Conservation (phyloP, 257 asterid species). For the Nyctanthes arbortristis region DNA sequence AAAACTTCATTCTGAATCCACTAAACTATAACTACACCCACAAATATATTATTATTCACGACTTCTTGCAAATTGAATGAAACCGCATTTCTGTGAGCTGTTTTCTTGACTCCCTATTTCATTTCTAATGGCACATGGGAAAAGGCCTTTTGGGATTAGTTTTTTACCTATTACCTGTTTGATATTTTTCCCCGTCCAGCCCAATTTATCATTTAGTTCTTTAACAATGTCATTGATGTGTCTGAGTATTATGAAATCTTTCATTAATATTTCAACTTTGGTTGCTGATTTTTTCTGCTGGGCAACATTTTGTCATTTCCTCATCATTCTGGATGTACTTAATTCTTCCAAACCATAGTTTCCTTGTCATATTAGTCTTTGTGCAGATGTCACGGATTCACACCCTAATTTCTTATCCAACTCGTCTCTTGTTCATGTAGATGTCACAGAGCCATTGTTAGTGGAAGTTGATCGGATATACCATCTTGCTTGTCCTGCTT, state of each 20-base stretch:
- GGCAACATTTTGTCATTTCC: background rate
- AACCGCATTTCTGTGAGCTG: background rate
- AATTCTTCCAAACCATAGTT: background rate
- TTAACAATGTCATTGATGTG: background rate
- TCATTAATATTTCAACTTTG: background rate
- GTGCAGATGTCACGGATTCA: too few species aligned
- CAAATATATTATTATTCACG: too few species aligned
- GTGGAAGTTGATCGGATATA: constrained; percentile 93
- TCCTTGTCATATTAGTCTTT: too few species aligned
- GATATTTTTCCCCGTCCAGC: background rate
- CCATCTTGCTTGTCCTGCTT: constrained; percentile 99
- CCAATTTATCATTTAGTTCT: background rate
- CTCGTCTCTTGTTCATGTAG: constrained; percentile 36
- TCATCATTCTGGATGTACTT: background rate
- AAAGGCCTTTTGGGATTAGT: background rate
- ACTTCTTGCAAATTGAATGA: too few species aligned
- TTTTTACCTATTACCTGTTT: background rate
- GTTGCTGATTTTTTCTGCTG: background rate
- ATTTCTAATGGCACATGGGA: background rate
- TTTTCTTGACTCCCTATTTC: background rate
- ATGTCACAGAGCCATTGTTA: constrained; percentile 83
- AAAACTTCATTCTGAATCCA: too few species aligned
- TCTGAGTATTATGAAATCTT: background rate
- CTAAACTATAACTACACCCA: too few species aligned
- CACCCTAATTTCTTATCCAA: background rate